Conservation (phyloP, 192 early-diverging fungal species). For the Oehlia diaphana region DNA sequence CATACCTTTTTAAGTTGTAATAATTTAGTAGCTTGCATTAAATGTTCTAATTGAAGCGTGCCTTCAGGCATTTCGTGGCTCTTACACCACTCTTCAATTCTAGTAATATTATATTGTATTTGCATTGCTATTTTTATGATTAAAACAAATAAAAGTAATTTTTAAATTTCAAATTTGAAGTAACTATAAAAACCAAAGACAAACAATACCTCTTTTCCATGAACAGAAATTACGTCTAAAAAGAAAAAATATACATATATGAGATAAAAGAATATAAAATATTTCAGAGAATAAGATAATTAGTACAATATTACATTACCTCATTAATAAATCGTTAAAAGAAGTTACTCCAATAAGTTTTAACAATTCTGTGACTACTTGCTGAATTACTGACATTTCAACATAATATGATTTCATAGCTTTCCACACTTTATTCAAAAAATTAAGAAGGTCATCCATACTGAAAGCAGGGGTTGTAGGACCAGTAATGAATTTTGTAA, state of each 20-base stretch:
- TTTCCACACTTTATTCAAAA: conserved; percentile 92
- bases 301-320: background rate
- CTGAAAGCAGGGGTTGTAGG: conserved; percentile 76
- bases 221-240: conserved; percentile 95
- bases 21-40: conserved; percentile 96
- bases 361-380: conserved; percentile 93
- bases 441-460: conserved; percentile 93
- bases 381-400: conserved; percentile 85
- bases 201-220: conserved; percentile 87
- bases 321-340: conserved; percentile 97
- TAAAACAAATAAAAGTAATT: background rate
- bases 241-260: background rate
- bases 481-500: conserved; percentile 85
- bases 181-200: background rate
- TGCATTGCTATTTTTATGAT: conserved; percentile 71
- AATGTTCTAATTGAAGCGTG: conserved; percentile 86
- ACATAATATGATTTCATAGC: conserved; percentile 98
- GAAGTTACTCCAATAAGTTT: conserved; percentile 93
- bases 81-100: conserved; percentile 99
- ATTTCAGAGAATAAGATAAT: background rate
- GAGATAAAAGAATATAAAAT: background rate
- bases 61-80: conserved; percentile 89
- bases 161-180: background rate
- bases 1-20: conserved; percentile 91
- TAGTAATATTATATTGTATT: conserved; percentile 98